These are phyloP conservation scores for Leavenworthia alabamica DNA, from an alignment of 345 rosid genomes.

Conservation along the genomic window DNA sequence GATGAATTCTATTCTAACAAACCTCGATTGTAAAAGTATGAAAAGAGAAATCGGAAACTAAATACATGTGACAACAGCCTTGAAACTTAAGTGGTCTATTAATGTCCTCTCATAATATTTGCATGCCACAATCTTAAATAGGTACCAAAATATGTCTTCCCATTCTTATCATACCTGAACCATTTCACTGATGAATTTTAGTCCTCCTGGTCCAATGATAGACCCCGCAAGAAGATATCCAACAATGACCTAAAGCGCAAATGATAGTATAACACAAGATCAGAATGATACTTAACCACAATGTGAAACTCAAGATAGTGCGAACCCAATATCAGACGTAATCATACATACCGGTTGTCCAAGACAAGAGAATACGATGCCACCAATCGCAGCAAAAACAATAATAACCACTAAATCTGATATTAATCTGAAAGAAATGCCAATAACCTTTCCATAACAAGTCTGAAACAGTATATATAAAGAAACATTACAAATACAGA, in stretches of 20 bases:
- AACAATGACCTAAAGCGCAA: constrained; percentile 62
- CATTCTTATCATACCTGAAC: constrained; percentile 64
- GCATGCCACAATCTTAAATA: background rate
- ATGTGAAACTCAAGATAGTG: background rate
- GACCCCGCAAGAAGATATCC: constrained; percentile 99
- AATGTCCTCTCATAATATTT: background rate
- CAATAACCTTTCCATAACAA: constrained; percentile 20
- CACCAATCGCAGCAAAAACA: constrained; percentile 98
- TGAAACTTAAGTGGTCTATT: background rate
- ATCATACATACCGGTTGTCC: constrained; percentile 84
- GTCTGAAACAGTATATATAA: background rate
- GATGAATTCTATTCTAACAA: background rate
- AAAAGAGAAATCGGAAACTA: background rate
- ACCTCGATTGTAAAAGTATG: background rate
- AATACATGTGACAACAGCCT: background rate
- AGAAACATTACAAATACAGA: background rate
- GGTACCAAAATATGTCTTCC: background rate
- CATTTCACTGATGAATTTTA: constrained; percentile 95
- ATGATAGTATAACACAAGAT: background rate
- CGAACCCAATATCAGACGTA: background rate
- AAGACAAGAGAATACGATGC: constrained; percentile 85
- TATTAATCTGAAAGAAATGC: constrained; percentile 57
- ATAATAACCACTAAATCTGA: constrained; percentile 94
- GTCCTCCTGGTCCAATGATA: constrained; percentile 92
- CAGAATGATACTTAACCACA: background rate